A percentile compares a stretch with the other conserved stretches of the same genome.
These are phyloP conservation scores for Leccinum longicurvipes DNA, from an alignment of 768 basidiomycete species.

Conservation along the genomic window DNA sequence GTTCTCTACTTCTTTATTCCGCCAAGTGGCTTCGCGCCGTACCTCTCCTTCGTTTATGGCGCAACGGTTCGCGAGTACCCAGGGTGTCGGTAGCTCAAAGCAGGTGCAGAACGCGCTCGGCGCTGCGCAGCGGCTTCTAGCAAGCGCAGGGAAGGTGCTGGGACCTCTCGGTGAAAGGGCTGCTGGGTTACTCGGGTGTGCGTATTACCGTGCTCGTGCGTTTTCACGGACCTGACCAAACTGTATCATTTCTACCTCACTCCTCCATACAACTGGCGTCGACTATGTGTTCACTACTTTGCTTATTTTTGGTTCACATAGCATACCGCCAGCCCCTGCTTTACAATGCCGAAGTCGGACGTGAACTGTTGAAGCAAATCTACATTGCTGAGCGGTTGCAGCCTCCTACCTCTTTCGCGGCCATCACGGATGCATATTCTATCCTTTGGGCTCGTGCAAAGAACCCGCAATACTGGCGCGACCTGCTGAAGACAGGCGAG, in stretches of 20 bases:
- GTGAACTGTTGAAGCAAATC: constrained; percentile 73
- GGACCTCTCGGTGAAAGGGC: constrained; percentile 52
- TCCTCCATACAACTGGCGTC: background rate
- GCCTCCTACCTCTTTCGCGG: constrained; percentile 58
- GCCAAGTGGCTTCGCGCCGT: constrained; percentile 19
- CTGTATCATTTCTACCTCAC: background rate
- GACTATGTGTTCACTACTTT: background rate
- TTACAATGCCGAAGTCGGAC: constrained; percentile 76
- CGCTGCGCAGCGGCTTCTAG: constrained; percentile 55
- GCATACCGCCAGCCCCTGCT: constrained; percentile 75
- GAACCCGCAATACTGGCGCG: constrained; percentile 59
- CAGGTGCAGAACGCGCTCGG: constrained; percentile 68
- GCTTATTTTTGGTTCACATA: constrained; percentile 16
- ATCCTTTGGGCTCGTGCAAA: constrained; percentile 61
- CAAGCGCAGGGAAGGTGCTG: constrained; percentile 44
- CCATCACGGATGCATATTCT: constrained; percentile 57
- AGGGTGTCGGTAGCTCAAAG: constrained; percentile 48
- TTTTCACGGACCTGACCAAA: constrained; percentile 1
- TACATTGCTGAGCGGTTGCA: constrained; percentile 60
- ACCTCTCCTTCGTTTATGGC: constrained; percentile 12
- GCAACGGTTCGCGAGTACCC: constrained; percentile 44
- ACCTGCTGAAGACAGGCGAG: constrained; percentile 59
- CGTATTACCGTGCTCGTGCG: constrained; percentile 17
- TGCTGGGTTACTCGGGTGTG: constrained; percentile 56
- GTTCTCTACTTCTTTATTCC: constrained; percentile 25